These are phyloP conservation scores for Triglochin maritima DNA, from an alignment of 106 monocot species.

Conservation along the genomic window DNA sequence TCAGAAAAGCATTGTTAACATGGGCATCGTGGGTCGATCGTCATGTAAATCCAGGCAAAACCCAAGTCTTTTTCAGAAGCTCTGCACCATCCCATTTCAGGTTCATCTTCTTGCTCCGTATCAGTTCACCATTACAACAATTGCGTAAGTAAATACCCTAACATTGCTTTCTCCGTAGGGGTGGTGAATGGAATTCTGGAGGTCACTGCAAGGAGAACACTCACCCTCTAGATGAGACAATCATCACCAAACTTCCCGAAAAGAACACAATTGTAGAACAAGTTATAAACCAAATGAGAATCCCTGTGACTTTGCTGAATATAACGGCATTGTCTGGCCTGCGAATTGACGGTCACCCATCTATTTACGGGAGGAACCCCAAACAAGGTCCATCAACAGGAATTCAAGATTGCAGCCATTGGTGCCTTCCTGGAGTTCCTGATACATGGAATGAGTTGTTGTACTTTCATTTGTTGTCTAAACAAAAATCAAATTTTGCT, in stretches of 20 bases:
- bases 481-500: conserved; percentile 17
- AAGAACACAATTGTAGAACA: conserved; percentile 54
- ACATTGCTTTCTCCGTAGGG: conserved; percentile 18
- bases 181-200: conserved; percentile 93
- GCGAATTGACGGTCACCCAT: conserved; percentile 83
- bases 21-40: conserved; percentile 93
- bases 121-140: too few relatives aligned
- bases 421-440: conserved; percentile 94
- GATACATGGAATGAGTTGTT: conserved; percentile 86
- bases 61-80: conserved; percentile 89
- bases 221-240: conserved; percentile 30
- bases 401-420: conserved; percentile 85
- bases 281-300: conserved; percentile 60
- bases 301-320: conserved; percentile 65
- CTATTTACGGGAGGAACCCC: conserved; percentile 44
- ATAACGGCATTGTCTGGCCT: conserved; percentile 63
- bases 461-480: conserved; percentile 41
- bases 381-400: conserved; percentile 1
- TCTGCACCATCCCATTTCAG: conserved; percentile 90
- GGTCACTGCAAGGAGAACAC: conserved; percentile 78
- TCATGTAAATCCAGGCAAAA: conserved; percentile 35
- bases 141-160: neutral
- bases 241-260: conserved; percentile 13
- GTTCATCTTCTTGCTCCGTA: conserved; percentile 7
- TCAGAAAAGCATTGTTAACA: conserved; percentile 54